A percentile compares a stretch with the other conserved stretches of the same genome.
Conservation (phyloP, 352 stramenopile species). For the Globisporangium apiculatum region DNA sequence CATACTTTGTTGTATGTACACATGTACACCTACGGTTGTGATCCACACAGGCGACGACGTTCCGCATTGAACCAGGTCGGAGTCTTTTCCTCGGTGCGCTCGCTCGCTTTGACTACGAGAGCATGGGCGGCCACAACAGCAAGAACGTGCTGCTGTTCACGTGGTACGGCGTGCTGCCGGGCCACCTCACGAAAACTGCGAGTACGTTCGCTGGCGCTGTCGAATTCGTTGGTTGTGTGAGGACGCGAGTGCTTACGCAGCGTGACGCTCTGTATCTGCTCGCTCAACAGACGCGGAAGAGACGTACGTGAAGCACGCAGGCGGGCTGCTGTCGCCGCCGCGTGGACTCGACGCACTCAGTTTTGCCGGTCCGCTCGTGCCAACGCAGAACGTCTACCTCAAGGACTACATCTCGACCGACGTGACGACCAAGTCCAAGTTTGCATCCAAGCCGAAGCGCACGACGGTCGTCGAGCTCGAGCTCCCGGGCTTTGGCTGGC, state of each 20-base stretch:
- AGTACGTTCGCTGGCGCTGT: conserved; percentile 28
- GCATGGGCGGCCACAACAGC: conserved; percentile 22
- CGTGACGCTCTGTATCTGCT: not conserved
- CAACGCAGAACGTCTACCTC: conserved; percentile 48
- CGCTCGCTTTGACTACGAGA: conserved; percentile 71
- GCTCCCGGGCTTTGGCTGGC: conserved; percentile 74
- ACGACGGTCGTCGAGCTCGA: conserved; percentile 75
- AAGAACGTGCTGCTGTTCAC: conserved; percentile 68
- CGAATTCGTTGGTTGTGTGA: no score
- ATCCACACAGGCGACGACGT: conserved; percentile 47
- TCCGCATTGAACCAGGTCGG: conserved; percentile 52
- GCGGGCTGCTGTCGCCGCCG: conserved; percentile 66
- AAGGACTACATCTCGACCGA: conserved; percentile 66
- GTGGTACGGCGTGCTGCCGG: conserved; percentile 81
- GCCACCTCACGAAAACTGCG: conserved; percentile 72
- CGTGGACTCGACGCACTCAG: conserved; percentile 72
- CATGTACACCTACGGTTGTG: not conserved
- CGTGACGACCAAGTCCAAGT: conserved; percentile 61
- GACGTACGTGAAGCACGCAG: conserved; percentile 74
- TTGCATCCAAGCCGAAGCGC: conserved; percentile 67
- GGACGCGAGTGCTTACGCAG: no score
- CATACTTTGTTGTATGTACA: not conserved
- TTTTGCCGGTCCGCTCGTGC: conserved; percentile 56
- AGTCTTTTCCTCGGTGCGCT: conserved; percentile 77
- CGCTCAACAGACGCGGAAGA: conserved; percentile 46